These are phyloP conservation scores for Acanthamoeba triangularis DNA, from an alignment of 208 protist species.

Conservation along the genomic window DNA sequence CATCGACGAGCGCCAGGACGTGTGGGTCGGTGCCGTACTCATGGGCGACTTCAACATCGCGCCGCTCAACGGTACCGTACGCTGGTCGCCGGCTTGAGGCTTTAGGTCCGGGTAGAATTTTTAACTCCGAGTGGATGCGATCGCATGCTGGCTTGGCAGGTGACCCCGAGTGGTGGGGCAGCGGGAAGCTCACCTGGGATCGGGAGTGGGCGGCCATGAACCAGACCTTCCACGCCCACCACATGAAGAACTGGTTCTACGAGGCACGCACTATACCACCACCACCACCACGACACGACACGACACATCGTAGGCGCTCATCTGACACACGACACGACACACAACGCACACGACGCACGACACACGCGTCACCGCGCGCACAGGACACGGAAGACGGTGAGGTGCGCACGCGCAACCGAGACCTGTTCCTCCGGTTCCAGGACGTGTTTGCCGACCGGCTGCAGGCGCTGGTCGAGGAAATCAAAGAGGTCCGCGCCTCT, in stretches of 20 bases:
- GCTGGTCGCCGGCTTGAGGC: too few species aligned
- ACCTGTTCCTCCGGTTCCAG: constrained; percentile 2
- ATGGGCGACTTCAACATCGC: constrained; percentile 59
- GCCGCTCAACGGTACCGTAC: constrained; percentile 16
- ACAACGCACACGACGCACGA: too few species aligned
- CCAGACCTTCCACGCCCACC: background rate
- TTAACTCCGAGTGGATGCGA: background rate
- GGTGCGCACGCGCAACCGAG: background rate
- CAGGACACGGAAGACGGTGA: constrained; percentile 15
- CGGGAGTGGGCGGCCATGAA: constrained; percentile 25
- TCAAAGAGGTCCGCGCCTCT: background rate
- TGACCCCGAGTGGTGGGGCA: constrained; percentile 40
- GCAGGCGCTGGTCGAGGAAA: background rate
- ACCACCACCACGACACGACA: too few species aligned
- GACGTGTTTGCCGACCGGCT: constrained; percentile 22
- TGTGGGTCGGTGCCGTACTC: constrained; percentile 29
- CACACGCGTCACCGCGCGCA: background rate
- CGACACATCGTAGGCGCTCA: background rate
- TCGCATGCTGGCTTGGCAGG: background rate
- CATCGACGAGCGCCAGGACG: background rate
- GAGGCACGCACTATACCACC: background rate
- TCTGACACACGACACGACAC: too few species aligned
- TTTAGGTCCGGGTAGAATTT: background rate
- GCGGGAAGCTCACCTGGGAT: constrained; percentile 29
- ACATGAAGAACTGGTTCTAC: constrained; percentile 2